phyloP scores from a whole-genome alignment of 2,329 filamentous ascomycete genomes.

The Penicillium sp. region DNA sequence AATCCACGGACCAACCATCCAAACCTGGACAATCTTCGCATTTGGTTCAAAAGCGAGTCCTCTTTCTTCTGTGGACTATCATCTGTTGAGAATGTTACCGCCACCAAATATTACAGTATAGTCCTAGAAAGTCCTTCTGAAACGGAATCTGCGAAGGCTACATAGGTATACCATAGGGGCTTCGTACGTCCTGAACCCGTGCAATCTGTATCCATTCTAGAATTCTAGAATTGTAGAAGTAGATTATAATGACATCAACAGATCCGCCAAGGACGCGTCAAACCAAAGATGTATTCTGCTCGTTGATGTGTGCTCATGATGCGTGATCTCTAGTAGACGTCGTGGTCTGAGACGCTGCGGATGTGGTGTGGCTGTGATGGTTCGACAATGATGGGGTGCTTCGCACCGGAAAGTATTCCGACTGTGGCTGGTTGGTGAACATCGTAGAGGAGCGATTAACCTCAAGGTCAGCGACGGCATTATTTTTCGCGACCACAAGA shows the following conservation, averaged over 20 bases:
- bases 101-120: no score
- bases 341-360: not conserved
- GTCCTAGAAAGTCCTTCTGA: no score
- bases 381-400: not conserved
- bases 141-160: no score
- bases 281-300: not conserved
- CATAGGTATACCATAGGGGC: no score
- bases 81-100: no score
- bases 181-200: no score
- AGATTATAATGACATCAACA: not conserved
- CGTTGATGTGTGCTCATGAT: not conserved
- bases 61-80: no score
- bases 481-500: not conserved
- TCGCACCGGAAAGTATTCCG: not conserved
- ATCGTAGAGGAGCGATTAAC: conserved; percentile 5
- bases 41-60: no score
- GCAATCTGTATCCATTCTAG: no score
- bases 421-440: conserved; percentile 6
- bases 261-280: not conserved
- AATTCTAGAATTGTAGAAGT: no score
- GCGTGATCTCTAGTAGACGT: not conserved
- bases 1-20: no score
- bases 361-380: not conserved
- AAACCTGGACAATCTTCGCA: no score
- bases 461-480: not conserved